phyloP scores from a whole-genome alignment of 768 basidiomycete genomes.

The Lentinula sp. region DNA sequence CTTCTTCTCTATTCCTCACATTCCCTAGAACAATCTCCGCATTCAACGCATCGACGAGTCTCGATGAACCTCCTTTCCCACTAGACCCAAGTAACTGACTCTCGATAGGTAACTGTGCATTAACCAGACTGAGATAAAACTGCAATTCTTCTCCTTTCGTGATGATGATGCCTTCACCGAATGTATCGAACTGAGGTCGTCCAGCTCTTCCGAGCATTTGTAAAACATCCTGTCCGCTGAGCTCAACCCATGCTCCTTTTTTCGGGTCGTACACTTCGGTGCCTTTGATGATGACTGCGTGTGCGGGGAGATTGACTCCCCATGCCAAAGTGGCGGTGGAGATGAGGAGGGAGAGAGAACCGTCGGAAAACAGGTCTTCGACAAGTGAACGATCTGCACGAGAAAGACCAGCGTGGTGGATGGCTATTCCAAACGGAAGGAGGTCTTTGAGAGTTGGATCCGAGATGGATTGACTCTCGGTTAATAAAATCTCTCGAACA shows the following conservation, averaged over 20 bases:
- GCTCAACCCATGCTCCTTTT: constrained; percentile 95
- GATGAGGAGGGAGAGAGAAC: constrained; percentile 88
- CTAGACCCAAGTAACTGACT: constrained; percentile 67
- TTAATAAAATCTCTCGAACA: constrained; percentile 81
- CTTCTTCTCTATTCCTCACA: constrained; percentile 92
- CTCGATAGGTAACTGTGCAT: constrained; percentile 97
- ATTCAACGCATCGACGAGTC: constrained; percentile 92
- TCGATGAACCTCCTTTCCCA: constrained; percentile 23
- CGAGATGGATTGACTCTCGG: constrained; percentile 77
- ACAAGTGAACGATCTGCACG: constrained; percentile 86
- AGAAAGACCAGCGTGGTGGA: constrained; percentile 97
- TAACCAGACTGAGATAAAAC: constrained; percentile 92
- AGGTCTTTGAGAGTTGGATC: constrained; percentile 84
- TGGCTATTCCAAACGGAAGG: constrained; percentile 93
- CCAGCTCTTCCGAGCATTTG: constrained; percentile 99
- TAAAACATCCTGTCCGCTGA: constrained; percentile 92
- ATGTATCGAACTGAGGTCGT: constrained; percentile 95
- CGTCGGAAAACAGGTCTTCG: constrained; percentile 91
- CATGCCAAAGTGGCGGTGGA: constrained; percentile 98
- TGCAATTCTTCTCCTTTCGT: constrained; percentile 97
- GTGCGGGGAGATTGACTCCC: constrained; percentile 98
- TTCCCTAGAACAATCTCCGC: constrained; percentile 96
- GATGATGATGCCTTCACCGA: constrained; percentile 93
- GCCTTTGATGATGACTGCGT: constrained; percentile 99
- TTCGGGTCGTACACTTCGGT: constrained; percentile 99